phyloP scores from a whole-genome alignment of 2,329 filamentous ascomycete species.

The Blumeriella jaapii region DNA sequence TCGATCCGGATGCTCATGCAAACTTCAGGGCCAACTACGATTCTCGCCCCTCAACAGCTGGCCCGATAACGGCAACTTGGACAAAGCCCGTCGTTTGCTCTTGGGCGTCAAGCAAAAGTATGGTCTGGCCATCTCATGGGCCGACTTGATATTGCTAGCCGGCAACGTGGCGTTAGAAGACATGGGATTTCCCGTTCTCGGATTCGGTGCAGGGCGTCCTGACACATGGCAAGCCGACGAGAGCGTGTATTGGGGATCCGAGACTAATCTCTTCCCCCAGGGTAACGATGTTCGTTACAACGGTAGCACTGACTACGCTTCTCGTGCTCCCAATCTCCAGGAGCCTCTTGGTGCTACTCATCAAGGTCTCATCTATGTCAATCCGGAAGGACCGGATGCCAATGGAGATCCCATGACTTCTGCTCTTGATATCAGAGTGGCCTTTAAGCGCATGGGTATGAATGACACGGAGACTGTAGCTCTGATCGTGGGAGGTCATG shows the following conservation, averaged over 20 bases:
- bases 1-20: not conserved
- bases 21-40: conserved; percentile 39
- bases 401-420: conserved; percentile 43
- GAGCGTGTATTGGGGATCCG: conserved; percentile 49
- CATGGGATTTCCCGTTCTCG: conserved; percentile 45
- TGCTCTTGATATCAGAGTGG: conserved; percentile 44
- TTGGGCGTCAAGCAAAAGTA: conserved; percentile 56
- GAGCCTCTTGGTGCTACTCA: conserved; percentile 42
- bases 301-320: conserved; percentile 28
- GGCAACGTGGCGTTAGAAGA: conserved; percentile 49
- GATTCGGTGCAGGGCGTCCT: conserved; percentile 45
- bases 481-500: conserved; percentile 47
- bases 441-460: conserved; percentile 52
- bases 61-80: conserved; percentile 49
- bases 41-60: conserved; percentile 52
- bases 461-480: conserved; percentile 51
- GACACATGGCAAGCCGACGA: conserved; percentile 50
- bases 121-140: conserved; percentile 50
- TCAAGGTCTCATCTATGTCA: conserved; percentile 53
- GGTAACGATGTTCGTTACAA: conserved; percentile 39
- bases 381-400: conserved; percentile 48
- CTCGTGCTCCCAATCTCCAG: conserved; percentile 27
- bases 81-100: conserved; percentile 49
- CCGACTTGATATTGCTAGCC: conserved; percentile 44
- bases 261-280: conserved; percentile 28